These are phyloP conservation scores for Colletotrichum spinosum DNA, from an alignment of 2,329 filamentous ascomycete genomes.

Conservation along the genomic window DNA sequence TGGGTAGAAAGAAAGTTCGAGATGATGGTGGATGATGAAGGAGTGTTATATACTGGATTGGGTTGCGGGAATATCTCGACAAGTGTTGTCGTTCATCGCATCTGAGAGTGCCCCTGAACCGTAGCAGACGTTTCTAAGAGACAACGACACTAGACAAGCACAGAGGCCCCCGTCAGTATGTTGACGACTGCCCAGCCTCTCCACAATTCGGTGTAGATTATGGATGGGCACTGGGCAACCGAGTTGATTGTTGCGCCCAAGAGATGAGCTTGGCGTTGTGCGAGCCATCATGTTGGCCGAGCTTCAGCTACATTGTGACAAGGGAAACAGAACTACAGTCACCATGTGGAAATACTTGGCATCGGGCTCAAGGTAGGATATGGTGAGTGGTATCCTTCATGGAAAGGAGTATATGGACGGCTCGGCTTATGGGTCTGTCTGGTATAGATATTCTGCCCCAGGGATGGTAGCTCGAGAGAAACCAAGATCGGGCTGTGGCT, in stretches of 20 bases:
- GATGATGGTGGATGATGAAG: conserved; percentile 1
- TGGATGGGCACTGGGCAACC: background rate
- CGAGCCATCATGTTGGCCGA: background rate
- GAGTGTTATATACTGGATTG: conserved; percentile 12
- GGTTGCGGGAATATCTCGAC: background rate
- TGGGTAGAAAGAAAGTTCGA: conserved; percentile 9
- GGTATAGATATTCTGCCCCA: conserved; percentile 18
- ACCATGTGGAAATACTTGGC: background rate
- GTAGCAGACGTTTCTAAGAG: background rate
- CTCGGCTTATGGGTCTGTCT: conserved; percentile 15
- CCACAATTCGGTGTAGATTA: conserved; percentile 28
- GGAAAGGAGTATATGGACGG: background rate
- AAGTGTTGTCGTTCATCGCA: conserved; percentile 9
- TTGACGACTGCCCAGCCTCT: conserved; percentile 32
- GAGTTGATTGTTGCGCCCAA: too few species aligned
- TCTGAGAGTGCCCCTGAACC: conserved; percentile 1
- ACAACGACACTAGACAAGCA: background rate
- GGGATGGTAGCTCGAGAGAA: conserved; percentile 21
- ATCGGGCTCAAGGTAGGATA: too few species aligned
- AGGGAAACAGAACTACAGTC: background rate
- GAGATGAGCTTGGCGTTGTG: too few species aligned
- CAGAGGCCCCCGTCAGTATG: conserved; percentile 2
- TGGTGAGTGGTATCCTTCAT: background rate
- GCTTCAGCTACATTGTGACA: conserved; percentile 2
- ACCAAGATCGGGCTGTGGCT: background rate